Evolutionary conservation across 1,284 basidiomycete species (phyloP).

Genomic region (Ustilago lituana): DNA sequence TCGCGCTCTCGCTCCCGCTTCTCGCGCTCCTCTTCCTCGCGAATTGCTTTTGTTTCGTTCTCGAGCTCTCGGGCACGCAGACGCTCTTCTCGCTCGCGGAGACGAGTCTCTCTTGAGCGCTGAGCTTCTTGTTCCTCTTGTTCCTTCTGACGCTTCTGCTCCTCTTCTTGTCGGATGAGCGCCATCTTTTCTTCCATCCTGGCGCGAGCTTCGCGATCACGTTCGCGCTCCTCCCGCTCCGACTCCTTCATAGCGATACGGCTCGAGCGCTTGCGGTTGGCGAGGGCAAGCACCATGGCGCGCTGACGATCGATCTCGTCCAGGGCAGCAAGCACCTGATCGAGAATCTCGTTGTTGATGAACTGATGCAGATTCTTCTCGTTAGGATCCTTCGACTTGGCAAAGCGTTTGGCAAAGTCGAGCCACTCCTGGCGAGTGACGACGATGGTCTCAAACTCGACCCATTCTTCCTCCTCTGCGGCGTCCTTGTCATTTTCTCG

Average conservation of each 20-base stretch:
- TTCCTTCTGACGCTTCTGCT: constrained; percentile 71
- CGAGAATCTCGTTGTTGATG: constrained; percentile 75
- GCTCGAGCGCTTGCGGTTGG: constrained; percentile 82
- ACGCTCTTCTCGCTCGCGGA: constrained; percentile 69
- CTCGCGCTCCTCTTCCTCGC: constrained; percentile 57
- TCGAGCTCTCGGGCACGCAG: constrained; percentile 66
- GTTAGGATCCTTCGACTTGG: constrained; percentile 78
- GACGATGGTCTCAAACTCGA: constrained; percentile 73
- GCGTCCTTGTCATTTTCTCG: constrained; percentile 54
- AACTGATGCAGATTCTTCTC: constrained; percentile 80
- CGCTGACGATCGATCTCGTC: constrained; percentile 69
- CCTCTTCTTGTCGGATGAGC: constrained; percentile 70
- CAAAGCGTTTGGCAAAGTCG: constrained; percentile 76
- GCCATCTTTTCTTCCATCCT: constrained; percentile 70
- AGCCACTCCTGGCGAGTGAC: constrained; percentile 76
- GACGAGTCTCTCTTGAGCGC: constrained; percentile 68
- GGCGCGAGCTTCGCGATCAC: constrained; percentile 68
- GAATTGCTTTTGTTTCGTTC: constrained; percentile 49
- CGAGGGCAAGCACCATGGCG: constrained; percentile 75
- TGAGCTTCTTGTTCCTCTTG: constrained; percentile 69
- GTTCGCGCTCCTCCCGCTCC: constrained; percentile 72
- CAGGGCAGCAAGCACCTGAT: constrained; percentile 72
- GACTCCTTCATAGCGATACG: constrained; percentile 75
- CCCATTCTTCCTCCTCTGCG: constrained; percentile 62
- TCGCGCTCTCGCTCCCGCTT: constrained; percentile 51